Evolutionary conservation across 345 rosid species (phyloP).

Genomic region (Geranium brycei): DNA sequence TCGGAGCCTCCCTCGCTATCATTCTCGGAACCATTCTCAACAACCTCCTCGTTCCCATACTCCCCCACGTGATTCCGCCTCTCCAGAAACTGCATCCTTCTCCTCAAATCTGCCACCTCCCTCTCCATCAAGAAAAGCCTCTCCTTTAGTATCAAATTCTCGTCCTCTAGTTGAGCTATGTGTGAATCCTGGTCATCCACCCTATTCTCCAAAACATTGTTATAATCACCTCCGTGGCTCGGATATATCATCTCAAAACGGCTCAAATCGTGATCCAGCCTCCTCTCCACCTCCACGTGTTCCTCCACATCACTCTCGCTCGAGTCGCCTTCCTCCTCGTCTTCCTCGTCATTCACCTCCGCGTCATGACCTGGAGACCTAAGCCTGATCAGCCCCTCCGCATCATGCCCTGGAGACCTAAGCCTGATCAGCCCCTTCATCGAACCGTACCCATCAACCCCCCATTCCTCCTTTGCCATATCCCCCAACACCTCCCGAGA

Average conservation of each 20-base stretch:
- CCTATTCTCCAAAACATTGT: conserved; percentile 69
- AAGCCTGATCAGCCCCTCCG: conserved; percentile 63
- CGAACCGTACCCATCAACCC: conserved; percentile 85
- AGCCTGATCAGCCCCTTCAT: conserved; percentile 81
- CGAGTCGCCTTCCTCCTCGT: conserved; percentile 68
- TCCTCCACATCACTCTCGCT: conserved; percentile 91
- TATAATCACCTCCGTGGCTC: conserved; percentile 29
- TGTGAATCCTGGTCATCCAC: conserved; percentile 88
- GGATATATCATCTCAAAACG: conserved; percentile 90
- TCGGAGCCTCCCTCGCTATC: conserved; percentile 25
- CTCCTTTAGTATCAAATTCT: conserved; percentile 68
- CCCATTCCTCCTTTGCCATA: conserved; percentile 97
- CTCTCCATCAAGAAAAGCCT: conserved; percentile 80
- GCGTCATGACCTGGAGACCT: conserved; percentile 45
- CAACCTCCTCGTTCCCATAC: conserved; percentile 32
- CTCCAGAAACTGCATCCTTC: conserved; percentile 68
- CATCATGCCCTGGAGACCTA: conserved; percentile 44
- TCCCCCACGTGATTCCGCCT: conserved; percentile 34
- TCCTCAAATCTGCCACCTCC: conserved; percentile 62
- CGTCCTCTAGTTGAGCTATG: conserved; percentile 74
- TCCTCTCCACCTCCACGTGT: conserved; percentile 82
- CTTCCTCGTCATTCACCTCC: conserved; percentile 49
- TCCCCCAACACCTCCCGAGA: conserved; percentile 85
- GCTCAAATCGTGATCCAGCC: conserved; percentile 79
- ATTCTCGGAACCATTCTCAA: conserved; percentile 20